Evolutionary conservation across 73 alveolate genomes (phyloP), one percentile per base, ranked within the genome.

Genomic region (Paramecium sexaurelia): DNA sequence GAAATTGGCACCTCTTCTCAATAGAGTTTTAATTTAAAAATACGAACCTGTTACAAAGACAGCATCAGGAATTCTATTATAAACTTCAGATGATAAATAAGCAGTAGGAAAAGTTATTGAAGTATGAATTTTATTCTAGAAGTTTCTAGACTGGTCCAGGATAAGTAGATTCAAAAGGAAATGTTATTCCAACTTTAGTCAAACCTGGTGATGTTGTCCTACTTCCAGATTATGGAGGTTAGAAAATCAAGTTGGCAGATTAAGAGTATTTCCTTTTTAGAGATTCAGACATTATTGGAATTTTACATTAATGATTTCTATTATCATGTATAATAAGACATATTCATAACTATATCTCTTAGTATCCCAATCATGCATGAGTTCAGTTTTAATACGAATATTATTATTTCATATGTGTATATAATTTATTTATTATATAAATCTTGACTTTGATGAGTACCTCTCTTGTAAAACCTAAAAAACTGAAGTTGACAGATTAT

Each of bases 171-270:
- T 92, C 87, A 45, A 84, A 93, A 26, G 98, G 98, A 20, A 91
- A 91, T 47, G 92, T 87, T 22, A 27, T 93, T 7, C 94, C 95
- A 9, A 84, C 90, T 83, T 45, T 45, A 56, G 98, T 95, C 55
- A 93, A 95, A 39, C 95, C 91, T 35, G 99, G 99, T 9, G 97
- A 96, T 69, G 85, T 94, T 35, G 99, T 96, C 10, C 75, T 96
- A 37, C 96, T 96, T 67, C 99, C 99, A 36, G 97, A 96, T 55
- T 94, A 94, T 91, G 97, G 98, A 41, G 99, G 99, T 7, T 67
- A 61, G 78, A 93, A 93, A 71, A 85, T 96, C 19, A 85, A 92
- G 40, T 66, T 96, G 69, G 95, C 87, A 51, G 97, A 95, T 39
- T 92, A 94, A 33, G 92, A 96, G 55, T 94, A 84, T 91, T 94